These are phyloP conservation scores for Exophiala dermatitidis DNA, from an alignment of 2,329 filamentous ascomycete species.

Conservation along the genomic window DNA sequence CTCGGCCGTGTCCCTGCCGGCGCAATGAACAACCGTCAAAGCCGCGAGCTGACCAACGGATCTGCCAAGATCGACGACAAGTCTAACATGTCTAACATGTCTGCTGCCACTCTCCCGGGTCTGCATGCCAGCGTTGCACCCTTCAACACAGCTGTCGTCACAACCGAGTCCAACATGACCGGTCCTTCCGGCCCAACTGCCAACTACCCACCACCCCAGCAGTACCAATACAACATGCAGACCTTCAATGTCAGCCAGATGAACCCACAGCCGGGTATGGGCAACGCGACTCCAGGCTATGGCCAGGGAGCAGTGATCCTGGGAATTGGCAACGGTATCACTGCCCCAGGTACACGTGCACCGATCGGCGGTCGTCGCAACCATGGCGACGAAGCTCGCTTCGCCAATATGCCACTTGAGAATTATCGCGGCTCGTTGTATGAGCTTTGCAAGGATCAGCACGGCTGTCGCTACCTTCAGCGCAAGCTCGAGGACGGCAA, in stretches of 20 bases:
- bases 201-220: slow-evolving; percentile 41
- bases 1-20: slow-evolving; percentile 70
- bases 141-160: slow-evolving; percentile 59
- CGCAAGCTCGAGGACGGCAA: slow-evolving; percentile 92
- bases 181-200: slow-evolving; percentile 31
- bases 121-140: slow-evolving; percentile 73
- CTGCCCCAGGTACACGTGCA: slow-evolving; percentile 56
- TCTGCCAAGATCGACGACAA: slow-evolving; percentile 22
- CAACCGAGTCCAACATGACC: slow-evolving; percentile 32
- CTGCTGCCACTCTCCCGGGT: slow-evolving; percentile 11
- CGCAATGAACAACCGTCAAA: slow-evolving; percentile 60
- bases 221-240: slow-evolving; percentile 39
- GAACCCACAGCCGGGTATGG: slow-evolving; percentile 24
- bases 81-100: slow-evolving; percentile 3
- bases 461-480: slow-evolving; percentile 93
- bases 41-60: slow-evolving; percentile 54
- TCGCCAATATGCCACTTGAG: slow-evolving; percentile 74
- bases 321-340: slow-evolving; percentile 47
- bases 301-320: slow-evolving; percentile 48
- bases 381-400: slow-evolving; percentile 53
- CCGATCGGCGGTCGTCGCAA: slow-evolving; percentile 61
- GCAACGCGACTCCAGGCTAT: slow-evolving; percentile 39
- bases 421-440: slow-evolving; percentile 78
- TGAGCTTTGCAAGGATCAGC: slow-evolving; percentile 90
- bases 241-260: slow-evolving; percentile 26